Conservation (phyloP, 2,329 filamentous ascomycete genomes). For the Aspergillus fijiensis region DNA sequence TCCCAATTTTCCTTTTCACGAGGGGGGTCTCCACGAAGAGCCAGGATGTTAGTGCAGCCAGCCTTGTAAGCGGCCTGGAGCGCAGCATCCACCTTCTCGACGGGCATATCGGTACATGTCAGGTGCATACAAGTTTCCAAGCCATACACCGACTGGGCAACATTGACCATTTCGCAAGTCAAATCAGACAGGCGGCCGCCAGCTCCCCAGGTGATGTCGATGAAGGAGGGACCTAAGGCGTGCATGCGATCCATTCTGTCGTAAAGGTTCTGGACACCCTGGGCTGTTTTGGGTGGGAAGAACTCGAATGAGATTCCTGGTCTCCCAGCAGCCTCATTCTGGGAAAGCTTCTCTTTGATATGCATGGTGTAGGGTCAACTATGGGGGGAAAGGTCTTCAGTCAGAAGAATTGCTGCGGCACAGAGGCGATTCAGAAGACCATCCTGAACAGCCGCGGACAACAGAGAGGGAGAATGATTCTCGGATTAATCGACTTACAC, state of each 20-base stretch:
- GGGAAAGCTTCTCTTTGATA: constrained; percentile 85
- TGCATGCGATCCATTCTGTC: constrained; percentile 99
- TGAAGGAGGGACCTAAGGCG: constrained; percentile 86
- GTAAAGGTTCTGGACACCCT: constrained; percentile 97
- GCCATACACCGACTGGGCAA: constrained; percentile 91
- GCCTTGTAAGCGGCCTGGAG: constrained; percentile 86
- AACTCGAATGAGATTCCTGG: constrained; percentile 99
- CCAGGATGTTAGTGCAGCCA: constrained; percentile 95
- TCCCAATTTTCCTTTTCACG: constrained; percentile 93
- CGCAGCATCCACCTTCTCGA: constrained; percentile 85
- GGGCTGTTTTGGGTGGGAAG: constrained; percentile 89
- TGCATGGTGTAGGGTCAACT: constrained; percentile 67
- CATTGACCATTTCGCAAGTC: constrained; percentile 95
- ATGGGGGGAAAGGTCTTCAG: constrained; percentile 5
- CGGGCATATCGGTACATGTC: constrained; percentile 97
- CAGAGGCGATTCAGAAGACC: not conserved
- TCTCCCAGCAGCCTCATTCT: constrained; percentile 73
- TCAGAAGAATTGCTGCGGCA: constrained; percentile 1
- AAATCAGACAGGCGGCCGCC: constrained; percentile 87
- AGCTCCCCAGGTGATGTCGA: constrained; percentile 98
- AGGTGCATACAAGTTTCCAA: constrained; percentile 99
- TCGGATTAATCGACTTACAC: not conserved
- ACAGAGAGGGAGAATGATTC: not conserved
- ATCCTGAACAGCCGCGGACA: not conserved
- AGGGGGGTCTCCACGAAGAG: constrained; percentile 88